phyloP scores from a whole-genome alignment of 2,329 filamentous ascomycete genomes.

The Colletotrichum tofieldiae region DNA sequence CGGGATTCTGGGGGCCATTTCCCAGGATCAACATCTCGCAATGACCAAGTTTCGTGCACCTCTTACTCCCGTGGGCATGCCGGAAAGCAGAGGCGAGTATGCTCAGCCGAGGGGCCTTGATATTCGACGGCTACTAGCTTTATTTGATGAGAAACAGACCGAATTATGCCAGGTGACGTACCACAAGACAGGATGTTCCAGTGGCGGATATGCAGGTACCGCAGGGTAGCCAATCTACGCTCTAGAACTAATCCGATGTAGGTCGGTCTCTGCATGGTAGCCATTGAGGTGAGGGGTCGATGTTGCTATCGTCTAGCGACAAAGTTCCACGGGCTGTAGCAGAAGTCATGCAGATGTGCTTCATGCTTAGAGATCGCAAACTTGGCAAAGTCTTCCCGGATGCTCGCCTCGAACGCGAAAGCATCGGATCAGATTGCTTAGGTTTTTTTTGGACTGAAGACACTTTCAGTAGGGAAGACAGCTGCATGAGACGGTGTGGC shows the following conservation, averaged over 20 bases:
- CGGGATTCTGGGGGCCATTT: background rate
- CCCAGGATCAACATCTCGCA: conserved; percentile 21
- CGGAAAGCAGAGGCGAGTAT: conserved; percentile 13
- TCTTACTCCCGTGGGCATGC: conserved; percentile 1
- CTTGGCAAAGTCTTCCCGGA: background rate
- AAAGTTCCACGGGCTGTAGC: background rate
- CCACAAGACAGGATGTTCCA: conserved; percentile 14
- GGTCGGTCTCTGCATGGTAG: background rate
- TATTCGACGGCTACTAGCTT: background rate
- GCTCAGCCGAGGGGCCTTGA: background rate
- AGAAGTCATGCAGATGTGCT: background rate
- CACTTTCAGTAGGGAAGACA: background rate
- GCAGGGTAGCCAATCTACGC: background rate
- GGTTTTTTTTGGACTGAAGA: background rate
- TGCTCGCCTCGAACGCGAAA: no score
- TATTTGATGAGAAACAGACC: background rate
- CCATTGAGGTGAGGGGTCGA: background rate
- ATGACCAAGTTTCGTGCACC: conserved; percentile 30
- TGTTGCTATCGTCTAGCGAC: background rate
- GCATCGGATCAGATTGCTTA: no score
- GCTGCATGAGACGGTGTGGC: background rate
- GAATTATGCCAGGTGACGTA: conserved; percentile 6
- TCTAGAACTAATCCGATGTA: background rate
- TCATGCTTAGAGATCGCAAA: no score
- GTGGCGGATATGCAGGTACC: conserved; percentile 20